Conservation (phyloP, 2,329 filamentous ascomycete genomes). For the Penicillium sp. region DNA sequence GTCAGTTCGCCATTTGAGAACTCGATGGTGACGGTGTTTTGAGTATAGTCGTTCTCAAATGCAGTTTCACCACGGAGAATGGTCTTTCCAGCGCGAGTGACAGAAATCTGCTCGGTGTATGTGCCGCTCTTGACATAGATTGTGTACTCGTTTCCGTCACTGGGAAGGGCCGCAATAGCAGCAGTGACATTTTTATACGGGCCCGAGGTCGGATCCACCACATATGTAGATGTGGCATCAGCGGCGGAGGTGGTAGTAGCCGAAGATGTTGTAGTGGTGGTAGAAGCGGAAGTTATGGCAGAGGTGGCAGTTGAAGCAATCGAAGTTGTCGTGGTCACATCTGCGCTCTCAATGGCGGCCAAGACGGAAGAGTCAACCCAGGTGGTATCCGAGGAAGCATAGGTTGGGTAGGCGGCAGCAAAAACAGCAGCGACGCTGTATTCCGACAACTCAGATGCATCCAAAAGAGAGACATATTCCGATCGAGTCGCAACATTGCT, state of each 20-base stretch:
- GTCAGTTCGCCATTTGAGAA: constrained; percentile 43
- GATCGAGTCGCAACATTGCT: constrained; percentile 37
- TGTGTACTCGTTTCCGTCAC: constrained; percentile 41
- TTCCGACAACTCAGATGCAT: constrained; percentile 33
- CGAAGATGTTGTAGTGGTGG: background rate
- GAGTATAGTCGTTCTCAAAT: constrained; percentile 37
- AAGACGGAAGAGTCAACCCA: constrained; percentile 43
- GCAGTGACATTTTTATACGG: constrained; percentile 46
- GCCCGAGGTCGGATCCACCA: constrained; percentile 24
- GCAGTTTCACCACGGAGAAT: constrained; percentile 37
- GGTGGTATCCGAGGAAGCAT: constrained; percentile 31
- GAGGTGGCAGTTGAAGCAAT: background rate
- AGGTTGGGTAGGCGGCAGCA: constrained; percentile 34
- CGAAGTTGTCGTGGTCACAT: constrained; percentile 25
- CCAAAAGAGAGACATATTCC: constrained; percentile 37
- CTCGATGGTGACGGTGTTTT: constrained; percentile 40
- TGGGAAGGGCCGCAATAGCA: constrained; percentile 47
- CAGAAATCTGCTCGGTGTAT: constrained; percentile 45
- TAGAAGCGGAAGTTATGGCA: background rate
- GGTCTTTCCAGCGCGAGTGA: constrained; percentile 44
- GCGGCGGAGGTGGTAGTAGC: background rate
- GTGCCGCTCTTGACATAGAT: constrained; percentile 45
- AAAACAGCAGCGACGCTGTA: constrained; percentile 40
- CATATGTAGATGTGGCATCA: background rate
- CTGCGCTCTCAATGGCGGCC: constrained; percentile 32